phyloP scores from a whole-genome alignment of 257 asterid species.

The Solanum raphanifolium region DNA sequence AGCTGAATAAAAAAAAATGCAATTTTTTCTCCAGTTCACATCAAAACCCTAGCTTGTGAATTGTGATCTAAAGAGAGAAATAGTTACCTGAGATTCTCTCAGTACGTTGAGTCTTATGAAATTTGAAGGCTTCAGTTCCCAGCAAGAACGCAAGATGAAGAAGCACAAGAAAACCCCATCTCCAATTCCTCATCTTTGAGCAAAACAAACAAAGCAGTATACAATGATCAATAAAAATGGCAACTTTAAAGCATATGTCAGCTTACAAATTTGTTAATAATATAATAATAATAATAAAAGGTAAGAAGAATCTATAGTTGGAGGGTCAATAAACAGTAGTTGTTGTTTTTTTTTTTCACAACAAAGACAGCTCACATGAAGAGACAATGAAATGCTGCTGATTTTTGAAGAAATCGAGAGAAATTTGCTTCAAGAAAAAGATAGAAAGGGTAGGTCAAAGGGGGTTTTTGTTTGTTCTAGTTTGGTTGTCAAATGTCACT shows the following conservation, averaged over 20 bases:
- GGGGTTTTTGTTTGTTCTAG: not conserved
- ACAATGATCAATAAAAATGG: not conserved
- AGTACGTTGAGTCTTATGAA: constrained; percentile 20
- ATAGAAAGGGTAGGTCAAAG: not conserved
- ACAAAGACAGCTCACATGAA: constrained; percentile 2
- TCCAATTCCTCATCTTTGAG: constrained; percentile 12
- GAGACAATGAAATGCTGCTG: constrained; percentile 6
- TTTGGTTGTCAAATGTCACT: constrained; percentile 2
- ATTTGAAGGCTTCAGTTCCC: constrained; percentile 22
- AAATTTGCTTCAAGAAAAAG: constrained; percentile 25
- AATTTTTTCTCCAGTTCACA: not conserved
- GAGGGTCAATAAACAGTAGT: constrained; percentile 32
- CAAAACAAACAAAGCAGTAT: not conserved
- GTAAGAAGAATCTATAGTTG: constrained; percentile 26
- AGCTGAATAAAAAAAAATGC: not conserved
- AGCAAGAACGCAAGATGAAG: constrained; percentile 5
- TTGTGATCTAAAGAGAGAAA: not conserved
- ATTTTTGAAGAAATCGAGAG: not conserved
- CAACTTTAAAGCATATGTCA: not conserved
- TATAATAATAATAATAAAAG: not conserved
- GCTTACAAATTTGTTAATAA: not conserved
- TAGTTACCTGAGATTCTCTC: constrained; percentile 34
- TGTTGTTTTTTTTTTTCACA: not conserved
- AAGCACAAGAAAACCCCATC: constrained; percentile 12
- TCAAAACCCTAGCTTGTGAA: not conserved